phyloP scores from a whole-genome alignment of 2,329 filamentous ascomycete species.

The Penicillium sp. region DNA sequence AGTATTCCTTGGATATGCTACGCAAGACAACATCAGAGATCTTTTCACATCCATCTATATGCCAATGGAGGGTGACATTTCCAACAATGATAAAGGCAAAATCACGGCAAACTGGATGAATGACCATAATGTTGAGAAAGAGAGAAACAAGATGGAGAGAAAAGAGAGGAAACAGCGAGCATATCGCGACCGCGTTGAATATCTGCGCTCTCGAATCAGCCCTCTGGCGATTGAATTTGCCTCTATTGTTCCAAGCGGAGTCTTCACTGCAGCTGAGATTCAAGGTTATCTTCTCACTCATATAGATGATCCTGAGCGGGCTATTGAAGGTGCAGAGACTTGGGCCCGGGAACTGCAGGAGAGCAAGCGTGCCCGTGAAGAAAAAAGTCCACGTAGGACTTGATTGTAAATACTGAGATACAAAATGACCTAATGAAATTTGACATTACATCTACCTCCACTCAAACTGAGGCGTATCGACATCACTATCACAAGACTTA shows the following conservation, averaged over 20 bases:
- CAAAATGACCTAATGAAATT: not conserved
- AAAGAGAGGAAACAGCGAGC: conserved; percentile 1
- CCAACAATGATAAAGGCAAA: conserved; percentile 5
- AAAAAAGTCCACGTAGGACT: conserved; percentile 1
- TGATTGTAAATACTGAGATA: not conserved
- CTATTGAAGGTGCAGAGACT: conserved; percentile 26
- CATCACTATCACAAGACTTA: not conserved
- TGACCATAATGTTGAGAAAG: conserved; percentile 3
- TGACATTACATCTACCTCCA: not conserved
- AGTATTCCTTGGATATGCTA: conserved; percentile 51
- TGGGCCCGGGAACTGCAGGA: conserved; percentile 29
- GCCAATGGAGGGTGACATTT: conserved; percentile 28
- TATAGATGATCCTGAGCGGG: conserved; percentile 30
- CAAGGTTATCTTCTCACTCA: conserved; percentile 39
- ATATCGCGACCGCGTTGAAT: conserved; percentile 1
- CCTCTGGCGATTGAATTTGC: conserved; percentile 31
- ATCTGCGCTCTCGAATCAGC: conserved; percentile 19
- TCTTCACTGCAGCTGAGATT: conserved; percentile 40
- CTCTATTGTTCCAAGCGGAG: conserved; percentile 26
- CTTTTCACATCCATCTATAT: conserved; percentile 40
- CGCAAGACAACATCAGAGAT: conserved; percentile 32
- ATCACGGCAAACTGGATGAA: not conserved
- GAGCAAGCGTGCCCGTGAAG: conserved; percentile 23
- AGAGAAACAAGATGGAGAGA: not conserved
- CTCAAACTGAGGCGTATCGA: not conserved